Evolutionary conservation across 2,329 filamentous ascomycete genomes (phyloP).

Genomic region (Aureobasidium melanogenum): DNA sequence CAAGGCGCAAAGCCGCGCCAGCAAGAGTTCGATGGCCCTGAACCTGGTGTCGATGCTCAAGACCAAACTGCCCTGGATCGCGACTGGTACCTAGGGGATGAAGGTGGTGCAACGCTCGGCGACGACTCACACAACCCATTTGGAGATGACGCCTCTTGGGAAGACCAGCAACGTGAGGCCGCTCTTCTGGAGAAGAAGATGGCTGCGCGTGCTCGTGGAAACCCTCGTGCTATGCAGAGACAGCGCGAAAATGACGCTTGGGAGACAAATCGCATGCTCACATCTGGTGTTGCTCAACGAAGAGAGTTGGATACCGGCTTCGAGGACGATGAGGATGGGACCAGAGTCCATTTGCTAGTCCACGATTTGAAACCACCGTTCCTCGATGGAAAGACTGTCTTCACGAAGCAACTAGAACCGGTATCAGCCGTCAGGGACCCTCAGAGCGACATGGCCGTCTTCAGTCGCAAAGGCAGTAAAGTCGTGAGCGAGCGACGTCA

Average conservation of each 20-base stretch:
- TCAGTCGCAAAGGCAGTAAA: constrained; percentile 87
- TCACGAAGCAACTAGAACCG: constrained; percentile 94
- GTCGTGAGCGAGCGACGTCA: constrained; percentile 87
- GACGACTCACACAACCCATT: constrained; percentile 93
- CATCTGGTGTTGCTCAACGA: constrained; percentile 87
- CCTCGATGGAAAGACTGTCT: constrained; percentile 86
- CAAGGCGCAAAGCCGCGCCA: constrained; percentile 39
- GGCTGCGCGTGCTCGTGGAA: constrained; percentile 31
- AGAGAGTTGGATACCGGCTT: constrained; percentile 75
- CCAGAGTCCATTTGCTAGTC: constrained; percentile 79
- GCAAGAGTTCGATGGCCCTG: constrained; percentile 52
- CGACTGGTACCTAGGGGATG: constrained; percentile 88
- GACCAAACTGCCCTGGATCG: constrained; percentile 71
- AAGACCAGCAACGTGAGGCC: constrained; percentile 66
- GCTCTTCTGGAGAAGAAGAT: constrained; percentile 74
- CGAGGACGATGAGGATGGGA: constrained; percentile 81
- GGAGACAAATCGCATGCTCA: constrained; percentile 98
- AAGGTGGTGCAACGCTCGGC: constrained; percentile 75
- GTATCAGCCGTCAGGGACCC: constrained; percentile 86
- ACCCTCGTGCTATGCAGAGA: constrained; percentile 69
- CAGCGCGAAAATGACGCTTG: constrained; percentile 94
- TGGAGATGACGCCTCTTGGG: constrained; percentile 62
- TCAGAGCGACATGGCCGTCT: constrained; percentile 98
- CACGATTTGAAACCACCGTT: constrained; percentile 94
- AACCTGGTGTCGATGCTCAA: constrained; percentile 52